Base-by-base conservation (phyloP, 768 basidiomycete species). In the Lentinus brumalis region DNA sequence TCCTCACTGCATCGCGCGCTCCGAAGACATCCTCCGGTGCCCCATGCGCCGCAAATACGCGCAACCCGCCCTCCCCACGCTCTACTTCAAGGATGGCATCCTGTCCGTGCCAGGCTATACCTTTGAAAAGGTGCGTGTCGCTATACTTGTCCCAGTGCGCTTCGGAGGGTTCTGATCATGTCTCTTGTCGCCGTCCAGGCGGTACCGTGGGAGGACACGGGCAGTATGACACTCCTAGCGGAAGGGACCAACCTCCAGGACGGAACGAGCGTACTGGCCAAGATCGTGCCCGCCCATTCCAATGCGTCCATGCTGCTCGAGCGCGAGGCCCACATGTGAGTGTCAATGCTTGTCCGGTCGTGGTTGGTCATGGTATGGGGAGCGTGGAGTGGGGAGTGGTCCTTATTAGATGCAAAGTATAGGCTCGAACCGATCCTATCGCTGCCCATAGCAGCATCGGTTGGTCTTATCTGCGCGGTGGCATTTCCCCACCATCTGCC, bases 291-390 rank as follows among this genome's bases (percentile, higher is more conserved):
- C 38, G 85, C 86, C 8, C 86, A 88, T 63, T 86, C 87, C 9
- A 88, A 88, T 70, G 87, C 83, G 15, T 87, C 88, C 4, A 83
- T 89, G 78, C 86, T 83, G 71, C 74, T 91, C 38, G 87, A 89
- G 68, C 78, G 88, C 57, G 88, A 91, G 73, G 85, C 86, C 4
- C 87, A 88, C 72, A 85, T 89, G 88, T 87, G 70, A 61, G 84
- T 79, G n/a, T n/a, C n/a, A n/a, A n/a, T 35, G 35, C 46, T 49
- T 26, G 3, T 14, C 32, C 21, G n/a, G 30, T 38, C 6, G 16
- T 15, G 26, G 32, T n/a, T n/a, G n/a, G 32, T 5, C 5, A 35
- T 10, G 5, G 32, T 10, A 35, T 35, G 32, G 32, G 32, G 32
- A 5, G 32, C 10, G 32, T 5, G 32, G 32, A 5, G 32, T 35